Percentiles rank a stretch among this genome's conserved stretches.
These are phyloP conservation scores for Metschnikowia similis DNA, from an alignment of 805 yeast species.

Conservation along the genomic window DNA sequence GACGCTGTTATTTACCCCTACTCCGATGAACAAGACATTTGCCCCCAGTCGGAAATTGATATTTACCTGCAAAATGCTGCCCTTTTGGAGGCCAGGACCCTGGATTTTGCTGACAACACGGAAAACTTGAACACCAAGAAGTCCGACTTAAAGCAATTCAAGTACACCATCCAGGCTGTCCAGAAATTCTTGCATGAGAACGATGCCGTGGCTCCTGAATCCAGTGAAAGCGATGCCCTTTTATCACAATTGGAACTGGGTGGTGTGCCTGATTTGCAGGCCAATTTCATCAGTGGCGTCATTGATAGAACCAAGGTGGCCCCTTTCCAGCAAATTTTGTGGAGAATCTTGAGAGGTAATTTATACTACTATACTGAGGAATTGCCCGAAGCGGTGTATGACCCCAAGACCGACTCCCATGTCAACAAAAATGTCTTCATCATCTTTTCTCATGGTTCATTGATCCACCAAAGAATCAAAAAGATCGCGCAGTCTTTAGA, in stretches of 20 bases:
- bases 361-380: constrained; percentile 72
- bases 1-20: constrained; percentile 34
- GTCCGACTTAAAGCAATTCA: constrained; percentile 63
- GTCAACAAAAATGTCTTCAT: constrained; percentile 80
- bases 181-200: constrained; percentile 32
- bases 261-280: constrained; percentile 23
- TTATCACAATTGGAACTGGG: constrained; percentile 39
- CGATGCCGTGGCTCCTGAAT: constrained; percentile 16
- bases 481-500: constrained; percentile 88
- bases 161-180: constrained; percentile 44
- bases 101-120: constrained; percentile 65
- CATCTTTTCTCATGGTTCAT: constrained; percentile 85
- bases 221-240: constrained; percentile 35
- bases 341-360: constrained; percentile 94
- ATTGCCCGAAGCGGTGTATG: constrained; percentile 65
- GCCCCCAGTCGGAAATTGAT: constrained; percentile 62
- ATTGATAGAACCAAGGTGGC: constrained; percentile 67
- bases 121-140: constrained; percentile 61
- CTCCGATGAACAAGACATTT: constrained; percentile 21
- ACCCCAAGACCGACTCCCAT: constrained; percentile 49
- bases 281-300: constrained; percentile 71
- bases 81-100: constrained; percentile 67
- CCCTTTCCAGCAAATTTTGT: constrained; percentile 73
- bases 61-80: constrained; percentile 60
- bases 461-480: constrained; percentile 65